Conservation (phyloP, 768 basidiomycete genomes). For the Amanita jacksonii region DNA sequence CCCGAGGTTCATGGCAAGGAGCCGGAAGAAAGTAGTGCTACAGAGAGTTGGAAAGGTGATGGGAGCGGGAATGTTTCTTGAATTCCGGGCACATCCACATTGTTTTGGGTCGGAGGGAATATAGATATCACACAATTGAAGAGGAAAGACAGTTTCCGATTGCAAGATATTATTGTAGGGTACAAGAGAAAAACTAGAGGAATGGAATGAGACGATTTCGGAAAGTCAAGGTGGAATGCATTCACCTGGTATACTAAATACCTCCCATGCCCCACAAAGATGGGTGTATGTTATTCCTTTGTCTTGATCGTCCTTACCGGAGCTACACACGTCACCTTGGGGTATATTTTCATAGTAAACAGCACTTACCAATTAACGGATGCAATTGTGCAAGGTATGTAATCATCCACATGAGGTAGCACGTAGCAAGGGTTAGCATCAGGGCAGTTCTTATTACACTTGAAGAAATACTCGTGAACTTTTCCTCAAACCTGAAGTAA, state of each 20-base stretch:
- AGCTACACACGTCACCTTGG: neutral
- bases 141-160: too few relatives aligned
- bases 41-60: constrained; percentile 37
- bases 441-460: constrained; percentile 80
- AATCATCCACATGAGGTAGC: constrained; percentile 95
- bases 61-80: constrained; percentile 30
- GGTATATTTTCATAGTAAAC: neutral
- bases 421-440: constrained; percentile 68
- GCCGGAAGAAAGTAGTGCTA: constrained; percentile 23
- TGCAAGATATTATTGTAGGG: constrained; percentile 2
- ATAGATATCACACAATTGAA: too few relatives aligned
- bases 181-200: neutral
- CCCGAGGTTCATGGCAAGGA: constrained; percentile 9
- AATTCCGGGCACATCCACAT: too few relatives aligned
- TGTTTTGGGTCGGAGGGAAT: too few relatives aligned
- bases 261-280: neutral
- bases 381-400: constrained; percentile 95
- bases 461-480: constrained; percentile 7
- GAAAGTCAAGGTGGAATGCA: neutral
- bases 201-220: neutral
- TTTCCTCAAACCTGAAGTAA: constrained; percentile 1
- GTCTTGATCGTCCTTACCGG: neutral
- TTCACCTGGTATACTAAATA: constrained; percentile 7
- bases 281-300: neutral
- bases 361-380: constrained; percentile 71